Evolutionary conservation across 768 basidiomycete species (phyloP), one percentile per base, ranked within the genome.

Genomic region (Mycena galericulata): DNA sequence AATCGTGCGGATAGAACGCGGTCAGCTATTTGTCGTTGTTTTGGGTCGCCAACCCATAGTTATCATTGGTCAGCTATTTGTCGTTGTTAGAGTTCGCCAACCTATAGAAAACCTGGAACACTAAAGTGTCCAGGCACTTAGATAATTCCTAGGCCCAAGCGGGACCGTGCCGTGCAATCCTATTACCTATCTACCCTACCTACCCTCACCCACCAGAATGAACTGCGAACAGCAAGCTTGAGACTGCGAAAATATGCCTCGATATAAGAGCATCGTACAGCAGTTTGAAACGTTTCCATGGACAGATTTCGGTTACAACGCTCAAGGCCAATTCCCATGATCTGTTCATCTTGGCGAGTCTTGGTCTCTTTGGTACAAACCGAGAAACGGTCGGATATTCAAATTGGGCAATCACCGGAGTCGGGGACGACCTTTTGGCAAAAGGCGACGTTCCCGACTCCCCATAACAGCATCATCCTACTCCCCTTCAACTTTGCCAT

Each of bases 391-490:
- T 68, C 12, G 67, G 67, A 20, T 68, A 62, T 45, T 68, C 61
- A 20, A 62, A 68, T 45, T 68, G 67, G 67, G 60, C 67, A n/a
- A 14, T 8, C 4, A 36, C 34, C 34, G 34, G 41, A 43, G 20
- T n/a, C 41, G 20, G 2, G n/a, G 38, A 54, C 24, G 17, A 34
- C 20, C 6, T 30, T 22, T 14, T 22, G 45, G 32, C 34, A 2
- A 18, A 20, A 10, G 64, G 41, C 20, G 61, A 68, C 4, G 18
- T 27, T 1, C 47, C 51, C 12, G 60, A 57, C 9, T 54, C 61
- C 22, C 67, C 67, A 46, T 46, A 72, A 22, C 73, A 72, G 53
- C 67, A 83, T 1, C 78, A 82, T 29, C 80, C 83, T 51, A 73
- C 75, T 38, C 70, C 78, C n/a, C 74, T 76, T 47, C 78, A 78